These are phyloP conservation scores for Vitis riparia DNA, from an alignment of 164 flowering plant genomes.

Conservation along the genomic window DNA sequence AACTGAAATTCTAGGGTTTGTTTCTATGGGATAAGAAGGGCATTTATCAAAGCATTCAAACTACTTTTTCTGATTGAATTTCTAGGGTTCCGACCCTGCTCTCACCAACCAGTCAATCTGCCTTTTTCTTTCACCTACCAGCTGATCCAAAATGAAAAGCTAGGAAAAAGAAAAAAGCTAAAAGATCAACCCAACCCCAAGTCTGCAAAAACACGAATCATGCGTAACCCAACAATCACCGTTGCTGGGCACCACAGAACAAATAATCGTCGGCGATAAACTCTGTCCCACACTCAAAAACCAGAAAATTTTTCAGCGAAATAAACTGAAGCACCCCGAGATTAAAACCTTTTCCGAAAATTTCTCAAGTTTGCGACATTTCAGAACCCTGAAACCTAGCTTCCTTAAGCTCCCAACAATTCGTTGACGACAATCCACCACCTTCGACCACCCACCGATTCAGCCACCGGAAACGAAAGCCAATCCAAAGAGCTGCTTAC, in stretches of 20 bases:
- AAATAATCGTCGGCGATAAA: background rate
- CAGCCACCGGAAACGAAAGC: too few relatives aligned
- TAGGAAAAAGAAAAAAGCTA: constrained; percentile 11
- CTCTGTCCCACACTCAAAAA: too few relatives aligned
- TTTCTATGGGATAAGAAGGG: background rate
- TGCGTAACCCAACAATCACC: background rate
- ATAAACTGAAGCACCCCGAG: background rate
- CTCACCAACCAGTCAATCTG: constrained; percentile 45
- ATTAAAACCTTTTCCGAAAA: background rate
- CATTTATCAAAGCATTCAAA: constrained; percentile 10
- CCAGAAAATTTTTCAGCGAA: too few relatives aligned
- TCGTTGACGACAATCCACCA: too few relatives aligned
- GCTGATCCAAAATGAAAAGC: background rate
- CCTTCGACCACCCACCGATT: too few relatives aligned
- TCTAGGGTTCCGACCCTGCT: constrained; percentile 23
- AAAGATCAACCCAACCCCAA: constrained; percentile 21
- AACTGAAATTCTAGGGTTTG: background rate
- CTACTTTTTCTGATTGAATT: background rate
- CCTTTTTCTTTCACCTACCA: constrained; percentile 28
- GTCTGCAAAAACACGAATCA: background rate
- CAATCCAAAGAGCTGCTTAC: background rate
- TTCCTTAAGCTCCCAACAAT: too few relatives aligned
- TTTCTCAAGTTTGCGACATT: background rate
- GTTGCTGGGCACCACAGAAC: too few relatives aligned
- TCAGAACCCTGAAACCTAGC: constrained; percentile 1